Percentiles rank a stretch among this genome's conserved stretches.
phyloP scores from a whole-genome alignment of 1,139 yeast species.

The Debaryomycetaceae sp. region DNA sequence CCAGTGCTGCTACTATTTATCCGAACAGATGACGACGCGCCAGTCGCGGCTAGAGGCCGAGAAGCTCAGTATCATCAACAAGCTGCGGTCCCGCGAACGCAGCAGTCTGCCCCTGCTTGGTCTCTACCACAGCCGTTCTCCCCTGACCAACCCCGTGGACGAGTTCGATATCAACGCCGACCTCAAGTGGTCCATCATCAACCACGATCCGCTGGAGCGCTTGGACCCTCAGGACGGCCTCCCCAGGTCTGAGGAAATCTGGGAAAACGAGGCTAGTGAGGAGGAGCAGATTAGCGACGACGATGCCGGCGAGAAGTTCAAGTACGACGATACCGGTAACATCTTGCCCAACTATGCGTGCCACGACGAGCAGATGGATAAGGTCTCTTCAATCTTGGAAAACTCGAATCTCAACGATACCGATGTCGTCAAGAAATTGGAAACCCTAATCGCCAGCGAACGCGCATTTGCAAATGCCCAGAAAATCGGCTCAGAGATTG shows the following conservation, averaged over 20 bases:
- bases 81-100: slow-evolving; percentile 30
- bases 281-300: slow-evolving; percentile 61
- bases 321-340: slow-evolving; percentile 51
- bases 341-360: slow-evolving; percentile 49
- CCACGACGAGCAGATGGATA: slow-evolving; percentile 34
- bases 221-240: slow-evolving; percentile 6
- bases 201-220: slow-evolving; percentile 53
- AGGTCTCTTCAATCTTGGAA: slow-evolving; percentile 33
- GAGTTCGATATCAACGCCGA: slow-evolving; percentile 29
- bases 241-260: slow-evolving; percentile 9
- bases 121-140: slow-evolving; percentile 21
- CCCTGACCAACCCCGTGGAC: slow-evolving; percentile 15
- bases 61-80: slow-evolving; percentile 30
- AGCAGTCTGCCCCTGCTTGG: slow-evolving; percentile 27
- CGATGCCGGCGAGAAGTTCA: slow-evolving; percentile 45
- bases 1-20: not conserved
- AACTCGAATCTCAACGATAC: slow-evolving; percentile 31
- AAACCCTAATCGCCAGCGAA: slow-evolving; percentile 49
- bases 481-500: slow-evolving; percentile 37
- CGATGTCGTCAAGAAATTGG: slow-evolving; percentile 36
- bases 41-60: slow-evolving; percentile 35
- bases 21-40: slow-evolving; percentile 19
- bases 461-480: slow-evolving; percentile 52
- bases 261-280: slow-evolving; percentile 42
- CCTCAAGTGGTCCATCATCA: slow-evolving; percentile 37